Evolutionary conservation across 2,329 filamentous ascomycete species (phyloP), one percentile per base, ranked within the genome.

Genomic region (Trichoderma sp.): DNA sequence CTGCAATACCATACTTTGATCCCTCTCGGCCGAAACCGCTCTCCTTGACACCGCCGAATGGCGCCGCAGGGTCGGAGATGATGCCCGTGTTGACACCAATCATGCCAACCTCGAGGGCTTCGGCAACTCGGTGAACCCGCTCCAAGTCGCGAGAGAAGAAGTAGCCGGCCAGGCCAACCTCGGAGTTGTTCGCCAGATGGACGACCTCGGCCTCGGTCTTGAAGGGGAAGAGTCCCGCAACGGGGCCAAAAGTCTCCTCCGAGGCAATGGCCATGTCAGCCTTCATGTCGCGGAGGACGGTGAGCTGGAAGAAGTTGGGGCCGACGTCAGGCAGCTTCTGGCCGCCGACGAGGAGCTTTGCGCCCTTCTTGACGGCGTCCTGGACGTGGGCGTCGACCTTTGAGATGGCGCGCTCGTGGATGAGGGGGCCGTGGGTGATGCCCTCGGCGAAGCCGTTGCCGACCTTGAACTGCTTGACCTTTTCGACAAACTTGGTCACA

Each of bases 211-310:
- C 91, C 82, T 98, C 96, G 0, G 91, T 94, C 61, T 93, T 88
- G 79, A 98, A 99, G 63, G 90, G 88, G 85, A 98, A 98, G 15
- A 98, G 82, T 0, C 93, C 95, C 0, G 95, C 95, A 0, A 98
- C 92, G 3, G 96, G 96, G 0, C 96, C 96, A 79, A 99, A 99
- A 0, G 95, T 99, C 85, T 99, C 96, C 82, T 98, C 95, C 1
- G 85, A 85, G 5, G 93, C 91, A 75, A 98, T 87, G 72, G 88
- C 87, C 96, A 98, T 98, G 55, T 95, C 90, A 71, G 87, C 85
- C 12, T 87, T 97, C 91, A 97, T 95, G 74, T 92, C 93, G 11
- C 92, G 91, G 73, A 99, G 89, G 55, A 98, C 92, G 0, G 96
- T 98, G 3, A 93, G 94, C 78, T 94, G 88, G 84, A 92, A 97